phyloP scores from a whole-genome alignment of 805 yeast genomes.

The Millerozyma acaciae region DNA sequence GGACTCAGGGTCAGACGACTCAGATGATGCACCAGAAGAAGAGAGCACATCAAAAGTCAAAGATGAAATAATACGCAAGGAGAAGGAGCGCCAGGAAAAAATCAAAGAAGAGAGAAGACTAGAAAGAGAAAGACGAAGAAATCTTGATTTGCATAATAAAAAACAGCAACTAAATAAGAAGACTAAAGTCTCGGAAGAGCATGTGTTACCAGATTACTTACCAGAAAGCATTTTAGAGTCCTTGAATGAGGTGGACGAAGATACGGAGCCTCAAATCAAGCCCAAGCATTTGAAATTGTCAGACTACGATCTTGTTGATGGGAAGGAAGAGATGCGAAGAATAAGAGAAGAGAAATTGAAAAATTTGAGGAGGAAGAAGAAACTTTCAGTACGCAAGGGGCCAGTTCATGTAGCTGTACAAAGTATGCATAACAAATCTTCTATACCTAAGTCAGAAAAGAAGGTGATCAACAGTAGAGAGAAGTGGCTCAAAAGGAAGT shows the following conservation, averaged over 20 bases:
- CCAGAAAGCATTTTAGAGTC: conserved; percentile 38
- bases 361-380: conserved; percentile 19
- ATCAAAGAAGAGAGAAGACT: conserved; percentile 22
- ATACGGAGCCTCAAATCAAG: conserved; percentile 4
- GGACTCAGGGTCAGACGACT: conserved; percentile 17
- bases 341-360: conserved; percentile 33
- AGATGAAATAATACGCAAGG: conserved; percentile 21
- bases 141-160: conserved; percentile 26
- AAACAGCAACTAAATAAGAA: conserved; percentile 34
- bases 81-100: conserved; percentile 17
- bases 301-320: conserved; percentile 27
- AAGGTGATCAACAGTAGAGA: conserved; percentile 27
- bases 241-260: conserved; percentile 9
- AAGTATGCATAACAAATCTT: conserved; percentile 14
- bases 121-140: conserved; percentile 35
- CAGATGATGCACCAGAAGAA: conserved; percentile 41
- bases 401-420: conserved; percentile 39
- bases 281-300: conserved; percentile 25
- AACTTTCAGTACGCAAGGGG: conserved; percentile 30
- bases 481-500: conserved; percentile 39
- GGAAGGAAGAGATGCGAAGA: conserved; percentile 25
- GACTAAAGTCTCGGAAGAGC: conserved; percentile 15
- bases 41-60: conserved; percentile 32
- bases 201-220: conserved; percentile 37
- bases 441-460: conserved; percentile 36